Percentiles rank a stretch among this genome's conserved stretches.
These are phyloP conservation scores for Myxozyma sirexii DNA, from an alignment of 805 yeast genomes.

Conservation along the genomic window DNA sequence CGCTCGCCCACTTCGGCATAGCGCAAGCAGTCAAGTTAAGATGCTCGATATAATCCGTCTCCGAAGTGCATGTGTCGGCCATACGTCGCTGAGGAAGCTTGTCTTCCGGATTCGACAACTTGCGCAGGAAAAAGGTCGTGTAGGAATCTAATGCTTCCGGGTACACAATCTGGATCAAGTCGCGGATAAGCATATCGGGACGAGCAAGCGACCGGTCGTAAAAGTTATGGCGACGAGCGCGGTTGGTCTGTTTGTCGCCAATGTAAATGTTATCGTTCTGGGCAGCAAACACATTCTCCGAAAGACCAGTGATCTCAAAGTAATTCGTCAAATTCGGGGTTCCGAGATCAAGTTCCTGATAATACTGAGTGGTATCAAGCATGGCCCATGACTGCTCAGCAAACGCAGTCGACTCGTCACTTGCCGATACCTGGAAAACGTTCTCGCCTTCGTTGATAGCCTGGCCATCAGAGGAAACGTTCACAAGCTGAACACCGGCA, in stretches of 20 bases:
- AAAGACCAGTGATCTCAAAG: constrained; percentile 2
- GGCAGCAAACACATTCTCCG: constrained; percentile 4
- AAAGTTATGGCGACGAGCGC: constrained; percentile 10
- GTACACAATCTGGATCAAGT: constrained; percentile 1
- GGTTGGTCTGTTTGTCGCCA: constrained; percentile 7
- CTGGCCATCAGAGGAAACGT: not conserved
- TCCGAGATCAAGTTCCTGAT: constrained; percentile 1
- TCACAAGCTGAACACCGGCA: constrained; percentile 22
- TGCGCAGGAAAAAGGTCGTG: constrained; percentile 1
- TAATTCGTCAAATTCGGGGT: constrained; percentile 3
- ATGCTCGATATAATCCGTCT: constrained; percentile 2
- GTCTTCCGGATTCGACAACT: not conserved
- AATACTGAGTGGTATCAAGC: constrained; percentile 14
- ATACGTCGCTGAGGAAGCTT: constrained; percentile 17
- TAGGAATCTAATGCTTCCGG: not conserved
- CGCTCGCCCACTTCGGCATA: constrained; percentile 14
- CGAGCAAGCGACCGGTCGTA: constrained; percentile 6
- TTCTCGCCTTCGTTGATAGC: not conserved
- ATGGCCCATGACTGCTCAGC: constrained; percentile 20
- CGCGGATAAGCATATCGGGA: constrained; percentile 6
- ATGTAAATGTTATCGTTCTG: constrained; percentile 6
- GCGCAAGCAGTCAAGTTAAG: constrained; percentile 15
- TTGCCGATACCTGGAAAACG: not conserved
- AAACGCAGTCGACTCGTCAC: constrained; percentile 3
- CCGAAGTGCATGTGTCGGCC: constrained; percentile 4